A percentile compares a stretch with the other conserved stretches of the same genome.
Conservation (phyloP, 495 filamentous ascomycete species). For the Aspergillus steynii region DNA sequence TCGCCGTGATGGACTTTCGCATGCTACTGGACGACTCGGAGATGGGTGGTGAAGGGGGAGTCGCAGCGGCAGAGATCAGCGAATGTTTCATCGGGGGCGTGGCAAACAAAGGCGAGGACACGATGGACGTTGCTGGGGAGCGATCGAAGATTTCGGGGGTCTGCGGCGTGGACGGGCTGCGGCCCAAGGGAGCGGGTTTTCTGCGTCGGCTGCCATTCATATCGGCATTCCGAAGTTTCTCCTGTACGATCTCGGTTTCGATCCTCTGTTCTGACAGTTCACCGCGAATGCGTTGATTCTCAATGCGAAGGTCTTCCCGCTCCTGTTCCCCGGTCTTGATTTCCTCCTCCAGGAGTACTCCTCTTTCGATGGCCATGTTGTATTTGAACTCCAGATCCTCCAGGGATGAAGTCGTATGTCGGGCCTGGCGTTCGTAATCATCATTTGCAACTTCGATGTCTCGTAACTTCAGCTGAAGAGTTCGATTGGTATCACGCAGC, state of each 20-base stretch:
- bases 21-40: conserved; percentile 51
- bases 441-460: conserved; percentile 98
- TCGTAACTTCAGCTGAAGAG: conserved; percentile 76
- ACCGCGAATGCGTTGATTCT: conserved; percentile 82
- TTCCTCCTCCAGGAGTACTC: conserved; percentile 92
- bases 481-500: conserved; percentile 79
- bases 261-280: conserved; percentile 91
- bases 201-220: conserved; percentile 51
- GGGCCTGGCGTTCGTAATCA: conserved; percentile 94
- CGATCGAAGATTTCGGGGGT: conserved; percentile 50
- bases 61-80: conserved; percentile 74
- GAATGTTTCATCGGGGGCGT: conserved; percentile 71
- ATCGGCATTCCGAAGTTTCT: conserved; percentile 78
- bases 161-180: conserved; percentile 51
- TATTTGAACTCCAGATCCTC: conserved; percentile 98
- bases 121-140: conserved; percentile 61
- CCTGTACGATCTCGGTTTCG: conserved; percentile 89
- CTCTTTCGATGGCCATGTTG: conserved; percentile 87
- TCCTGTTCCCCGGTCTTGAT: conserved; percentile 88
- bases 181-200: conserved; percentile 51
- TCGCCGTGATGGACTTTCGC: conserved; percentile 46
- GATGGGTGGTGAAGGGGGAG: conserved; percentile 66
- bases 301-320: conserved; percentile 81
- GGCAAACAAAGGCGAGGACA: conserved; percentile 69
- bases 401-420: conserved; percentile 89